phyloP scores from a whole-genome alignment of 371 early-diverging fungal species.

The Umbelopsis sp. region DNA sequence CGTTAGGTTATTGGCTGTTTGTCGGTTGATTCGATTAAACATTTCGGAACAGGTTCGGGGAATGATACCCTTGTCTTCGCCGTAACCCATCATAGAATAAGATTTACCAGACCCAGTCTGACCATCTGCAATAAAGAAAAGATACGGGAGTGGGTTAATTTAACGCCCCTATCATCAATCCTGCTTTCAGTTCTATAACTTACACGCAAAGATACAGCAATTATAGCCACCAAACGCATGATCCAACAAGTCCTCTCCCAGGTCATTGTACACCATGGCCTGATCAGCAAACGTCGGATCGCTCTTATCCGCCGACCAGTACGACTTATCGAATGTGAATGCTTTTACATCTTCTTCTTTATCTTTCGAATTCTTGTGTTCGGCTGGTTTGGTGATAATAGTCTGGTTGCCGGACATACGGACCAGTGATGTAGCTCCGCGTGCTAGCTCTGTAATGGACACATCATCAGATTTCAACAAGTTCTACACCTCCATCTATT shows the following conservation, averaged over 20 bases:
- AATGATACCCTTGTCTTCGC: conserved; percentile 82
- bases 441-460: conserved; percentile 56
- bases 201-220: conserved; percentile 88
- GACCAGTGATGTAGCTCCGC: conserved; percentile 64
- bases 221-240: conserved; percentile 91
- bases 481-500: neutral
- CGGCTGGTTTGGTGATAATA: conserved; percentile 61
- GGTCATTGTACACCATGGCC: conserved; percentile 70
- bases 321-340: conserved; percentile 86
- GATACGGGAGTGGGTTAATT: neutral
- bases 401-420: conserved; percentile 77
- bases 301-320: conserved; percentile 77
- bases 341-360: conserved; percentile 57
- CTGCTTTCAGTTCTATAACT: conserved; percentile 4
- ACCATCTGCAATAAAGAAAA: conserved; percentile 60
- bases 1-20: conserved; percentile 49
- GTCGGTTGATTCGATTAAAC: conserved; percentile 65
- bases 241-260: conserved; percentile 78
- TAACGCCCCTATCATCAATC: neutral
- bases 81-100: conserved; percentile 82
- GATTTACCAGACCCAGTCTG: conserved; percentile 89
- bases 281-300: conserved; percentile 79
- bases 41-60: conserved; percentile 82
- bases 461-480: neutral
- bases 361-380: conserved; percentile 39